These are phyloP conservation scores for Vaccinium myrtillus DNA, from an alignment of 148 eudicot genomes.

Conservation along the genomic window DNA sequence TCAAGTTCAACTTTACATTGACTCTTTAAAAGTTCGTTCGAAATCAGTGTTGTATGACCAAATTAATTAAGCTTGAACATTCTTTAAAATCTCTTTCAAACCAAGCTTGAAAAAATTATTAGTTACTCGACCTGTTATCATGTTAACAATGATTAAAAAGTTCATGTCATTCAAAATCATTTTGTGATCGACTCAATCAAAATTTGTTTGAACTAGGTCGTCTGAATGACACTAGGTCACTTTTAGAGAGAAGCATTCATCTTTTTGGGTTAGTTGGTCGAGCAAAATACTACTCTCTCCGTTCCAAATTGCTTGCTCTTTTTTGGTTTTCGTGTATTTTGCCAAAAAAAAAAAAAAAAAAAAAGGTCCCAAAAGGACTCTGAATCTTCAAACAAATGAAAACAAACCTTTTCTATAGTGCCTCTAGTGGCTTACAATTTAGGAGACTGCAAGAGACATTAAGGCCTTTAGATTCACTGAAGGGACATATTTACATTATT, in stretches of 20 bases:
- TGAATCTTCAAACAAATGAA: not conserved
- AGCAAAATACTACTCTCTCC: too few relatives aligned
- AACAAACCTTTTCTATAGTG: not conserved
- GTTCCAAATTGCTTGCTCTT: too few relatives aligned
- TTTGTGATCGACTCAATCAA: not conserved
- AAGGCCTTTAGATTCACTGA: conserved; percentile 15
- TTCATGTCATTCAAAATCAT: not conserved
- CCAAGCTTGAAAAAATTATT: not conserved
- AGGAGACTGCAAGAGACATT: conserved; percentile 19
- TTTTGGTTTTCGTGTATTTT: too few relatives aligned
- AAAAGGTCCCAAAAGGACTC: not conserved
- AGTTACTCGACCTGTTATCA: not conserved
- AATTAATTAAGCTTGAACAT: not conserved
- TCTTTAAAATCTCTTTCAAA: not conserved
- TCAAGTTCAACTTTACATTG: too few relatives aligned
- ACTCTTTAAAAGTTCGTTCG: too few relatives aligned
- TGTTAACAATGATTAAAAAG: not conserved
- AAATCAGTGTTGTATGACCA: too few relatives aligned
- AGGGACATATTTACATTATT: conserved; percentile 12
- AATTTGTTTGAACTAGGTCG: not conserved
- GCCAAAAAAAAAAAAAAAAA: too few relatives aligned
- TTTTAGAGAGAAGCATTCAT: too few relatives aligned
- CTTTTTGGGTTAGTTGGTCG: too few relatives aligned
- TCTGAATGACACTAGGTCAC: too few relatives aligned
- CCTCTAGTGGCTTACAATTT: not conserved